Evolutionary conservation across 2,329 filamentous ascomycete species (phyloP).

Genomic region (Reticulascus tulasneorum): DNA sequence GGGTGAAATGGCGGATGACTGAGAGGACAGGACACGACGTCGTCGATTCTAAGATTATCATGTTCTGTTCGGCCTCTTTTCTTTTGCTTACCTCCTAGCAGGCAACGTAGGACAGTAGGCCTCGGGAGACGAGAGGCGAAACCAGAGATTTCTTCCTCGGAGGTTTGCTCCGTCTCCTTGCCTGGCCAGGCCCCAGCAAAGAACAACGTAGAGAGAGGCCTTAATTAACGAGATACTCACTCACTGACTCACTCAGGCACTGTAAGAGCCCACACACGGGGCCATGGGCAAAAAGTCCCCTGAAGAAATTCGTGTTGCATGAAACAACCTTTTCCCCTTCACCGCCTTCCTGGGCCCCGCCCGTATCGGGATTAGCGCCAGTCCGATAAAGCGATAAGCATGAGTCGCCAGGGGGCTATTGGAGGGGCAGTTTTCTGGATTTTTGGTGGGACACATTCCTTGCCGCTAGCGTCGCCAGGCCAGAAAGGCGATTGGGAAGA

Average conservation of each 20-base stretch:
- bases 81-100: no score
- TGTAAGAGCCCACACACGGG: no score
- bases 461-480: conserved; percentile 15
- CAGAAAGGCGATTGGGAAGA: conserved; percentile 4
- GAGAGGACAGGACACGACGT: no score
- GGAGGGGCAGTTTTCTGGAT: conserved; percentile 20
- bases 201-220: conserved; percentile 7
- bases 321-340: conserved; percentile 17
- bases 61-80: no score
- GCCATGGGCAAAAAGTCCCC: no score
- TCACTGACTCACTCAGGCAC: no score
- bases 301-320: conserved; percentile 15
- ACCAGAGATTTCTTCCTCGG: no score
- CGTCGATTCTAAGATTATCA: no score
- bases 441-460: conserved; percentile 13
- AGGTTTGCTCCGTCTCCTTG: conserved; percentile 6
- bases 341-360: conserved; percentile 20
- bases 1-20: no score
- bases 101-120: no score
- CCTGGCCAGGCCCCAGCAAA: conserved; percentile 1
- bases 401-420: conserved; percentile 16
- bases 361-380: conserved; percentile 15
- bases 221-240: no score
- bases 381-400: conserved; percentile 24
- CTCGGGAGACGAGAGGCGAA: no score